Base-by-base conservation (phyloP, 768 basidiomycete genomes). In the Lactarius deliciosus region DNA sequence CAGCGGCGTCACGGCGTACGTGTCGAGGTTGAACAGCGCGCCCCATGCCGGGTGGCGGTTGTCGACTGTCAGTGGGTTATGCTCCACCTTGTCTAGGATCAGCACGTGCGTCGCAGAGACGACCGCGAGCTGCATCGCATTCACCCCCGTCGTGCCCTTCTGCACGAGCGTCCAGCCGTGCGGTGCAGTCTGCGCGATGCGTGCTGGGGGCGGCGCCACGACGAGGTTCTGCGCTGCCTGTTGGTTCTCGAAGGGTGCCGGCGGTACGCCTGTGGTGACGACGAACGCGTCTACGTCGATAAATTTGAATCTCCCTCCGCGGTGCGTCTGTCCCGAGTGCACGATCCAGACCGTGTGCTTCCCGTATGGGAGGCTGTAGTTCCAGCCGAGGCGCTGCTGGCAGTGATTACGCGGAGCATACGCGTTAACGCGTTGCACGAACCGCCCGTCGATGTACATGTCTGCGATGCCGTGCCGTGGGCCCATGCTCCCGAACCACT, bases 21-120 rank as follows among this genome's bases (percentile, higher is more conserved):
- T 86, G 34, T 83, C 72, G 54, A 94, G 78, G 73, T 91, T 85
- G 75, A 88, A 92, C 22, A 94, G 75, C 9, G 87, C 87, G 0
- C 81, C 89, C 91, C 92, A 94, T 15, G 91, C 90, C 18, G 91
- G 91, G 72, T 91, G 91, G 0, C 88, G 87, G 18, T 36, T 25
- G 68, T 83, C 76, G 73, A 92, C 79, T 1, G 84, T 83, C 59
- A 92, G 77, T 38, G 91, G 91, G 72, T 94, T 93, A 75, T 92
- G 90, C 74, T 92, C 91, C 30, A 92, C 91, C 76, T 93, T 93
- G 82, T 94, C 91, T 45, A 94, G 74, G 58, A 94, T 81, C 68
- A 92, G 75, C 18, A 85, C 90, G 70, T 90, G 89, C 10, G 83
- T 84, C 18, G 83, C 72, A 5, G 91, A 92, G 68, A 92, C 80